Percentiles rank a stretch among this genome's conserved stretches.
Evolutionary conservation across 1,139 yeast species (phyloP).

Genomic region (Pneumocystis wakefieldiae): DNA sequence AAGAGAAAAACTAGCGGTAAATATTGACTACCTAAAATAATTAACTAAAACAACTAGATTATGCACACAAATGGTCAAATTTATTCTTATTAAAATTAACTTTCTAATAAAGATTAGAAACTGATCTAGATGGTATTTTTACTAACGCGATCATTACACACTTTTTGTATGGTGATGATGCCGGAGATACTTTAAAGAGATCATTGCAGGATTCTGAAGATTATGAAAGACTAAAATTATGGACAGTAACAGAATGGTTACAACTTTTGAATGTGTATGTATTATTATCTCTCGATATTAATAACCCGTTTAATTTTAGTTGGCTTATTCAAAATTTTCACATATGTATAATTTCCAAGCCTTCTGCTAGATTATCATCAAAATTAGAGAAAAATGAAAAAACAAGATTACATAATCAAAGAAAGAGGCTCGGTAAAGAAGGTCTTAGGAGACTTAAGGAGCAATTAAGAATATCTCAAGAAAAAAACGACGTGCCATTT

Average conservation of each 20-base stretch:
- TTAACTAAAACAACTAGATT: not conserved
- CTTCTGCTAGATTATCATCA: constrained; percentile 52
- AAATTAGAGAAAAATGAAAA: constrained; percentile 38
- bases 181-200: constrained; percentile 41
- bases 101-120: constrained; percentile 3
- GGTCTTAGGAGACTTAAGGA: constrained; percentile 43
- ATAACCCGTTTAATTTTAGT: not conserved
- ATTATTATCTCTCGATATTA: not conserved
- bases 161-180: constrained; percentile 58
- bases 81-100: not conserved
- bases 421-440: constrained; percentile 38
- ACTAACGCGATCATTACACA: constrained; percentile 59
- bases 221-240: constrained; percentile 41
- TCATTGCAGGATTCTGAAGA: constrained; percentile 45
- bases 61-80: not conserved
- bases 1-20: constrained; percentile 47
- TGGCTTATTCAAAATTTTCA: constrained; percentile 52
- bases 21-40: constrained; percentile 34
- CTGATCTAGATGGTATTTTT: constrained; percentile 22
- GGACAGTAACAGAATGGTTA: constrained; percentile 62
- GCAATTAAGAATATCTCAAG: constrained; percentile 46
- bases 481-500: constrained; percentile 53
- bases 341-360: constrained; percentile 60
- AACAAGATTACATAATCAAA: constrained; percentile 36
- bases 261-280: constrained; percentile 29